These are phyloP conservation scores for Hevea brasiliensis DNA, from an alignment of 345 rosid species.

Conservation along the genomic window DNA sequence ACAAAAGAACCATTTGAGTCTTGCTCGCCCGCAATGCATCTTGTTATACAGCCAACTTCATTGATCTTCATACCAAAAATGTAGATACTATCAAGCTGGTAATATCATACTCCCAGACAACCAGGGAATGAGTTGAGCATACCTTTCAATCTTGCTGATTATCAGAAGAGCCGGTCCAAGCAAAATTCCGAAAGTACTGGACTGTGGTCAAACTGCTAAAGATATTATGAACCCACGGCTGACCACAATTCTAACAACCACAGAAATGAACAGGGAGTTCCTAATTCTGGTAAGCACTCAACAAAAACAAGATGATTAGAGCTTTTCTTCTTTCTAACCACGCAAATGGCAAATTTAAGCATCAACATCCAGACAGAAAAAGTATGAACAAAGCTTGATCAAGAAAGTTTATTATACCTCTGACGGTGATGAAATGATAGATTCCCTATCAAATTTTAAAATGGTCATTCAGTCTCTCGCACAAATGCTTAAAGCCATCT, in stretches of 20 bases:
- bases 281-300: background rate
- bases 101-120: slow-evolving; percentile 31
- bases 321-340: background rate
- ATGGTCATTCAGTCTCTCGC: slow-evolving; percentile 18
- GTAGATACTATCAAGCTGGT: background rate
- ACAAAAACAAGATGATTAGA: background rate
- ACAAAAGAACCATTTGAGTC: slow-evolving; percentile 3
- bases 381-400: background rate
- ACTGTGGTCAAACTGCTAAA: background rate
- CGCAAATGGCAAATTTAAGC: background rate
- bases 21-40: background rate
- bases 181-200: no score
- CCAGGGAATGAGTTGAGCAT: background rate
- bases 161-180: no score
- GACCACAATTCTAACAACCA: background rate
- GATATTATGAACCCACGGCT: background rate
- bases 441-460: slow-evolving; percentile 54
- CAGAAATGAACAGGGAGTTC: background rate
- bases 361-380: background rate
- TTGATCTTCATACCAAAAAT: slow-evolving; percentile 11
- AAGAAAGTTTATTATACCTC: slow-evolving; percentile 45
- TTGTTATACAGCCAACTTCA: slow-evolving; percentile 9
- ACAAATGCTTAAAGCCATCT: slow-evolving; percentile 6
- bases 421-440: slow-evolving; percentile 47
- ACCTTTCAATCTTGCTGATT: no score